Evolutionary conservation across 23 red algal genomes (phyloP).

Genomic region (Chondrus crispus): DNA sequence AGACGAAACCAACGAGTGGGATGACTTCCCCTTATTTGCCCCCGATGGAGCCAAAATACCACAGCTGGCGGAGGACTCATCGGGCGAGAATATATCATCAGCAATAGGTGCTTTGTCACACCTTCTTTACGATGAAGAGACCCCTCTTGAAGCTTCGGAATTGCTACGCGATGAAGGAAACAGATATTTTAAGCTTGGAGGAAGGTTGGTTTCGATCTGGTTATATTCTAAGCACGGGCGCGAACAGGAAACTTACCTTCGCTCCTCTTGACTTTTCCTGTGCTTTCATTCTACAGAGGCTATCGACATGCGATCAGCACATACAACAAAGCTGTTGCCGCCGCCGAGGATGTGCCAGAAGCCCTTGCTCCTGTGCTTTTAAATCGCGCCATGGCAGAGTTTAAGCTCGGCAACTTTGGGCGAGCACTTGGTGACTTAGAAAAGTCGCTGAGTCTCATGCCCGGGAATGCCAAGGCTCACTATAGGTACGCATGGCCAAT

Average conservation of each 20-base stretch:
- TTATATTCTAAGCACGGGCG: neutral
- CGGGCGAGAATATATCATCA: constrained; percentile 6
- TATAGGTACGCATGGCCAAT: constrained; percentile 12
- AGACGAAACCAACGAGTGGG: constrained; percentile 9
- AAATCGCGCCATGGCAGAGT: constrained; percentile 58
- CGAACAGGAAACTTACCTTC: neutral
- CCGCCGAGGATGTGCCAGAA: constrained; percentile 5
- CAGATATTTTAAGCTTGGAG: constrained; percentile 32
- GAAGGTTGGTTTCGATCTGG: neutral
- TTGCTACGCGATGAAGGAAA: constrained; percentile 62
- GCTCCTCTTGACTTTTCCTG: neutral
- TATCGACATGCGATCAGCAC: constrained; percentile 26
- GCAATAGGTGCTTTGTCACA: constrained; percentile 45
- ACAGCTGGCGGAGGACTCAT: neutral
- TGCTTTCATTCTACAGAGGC: neutral
- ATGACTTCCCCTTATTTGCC: constrained; percentile 45
- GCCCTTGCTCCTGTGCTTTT: neutral
- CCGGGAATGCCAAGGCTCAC: constrained; percentile 14
- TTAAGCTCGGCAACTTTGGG: constrained; percentile 62
- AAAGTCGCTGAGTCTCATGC: neutral
- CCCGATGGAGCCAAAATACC: constrained; percentile 14
- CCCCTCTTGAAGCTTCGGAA: constrained; percentile 39
- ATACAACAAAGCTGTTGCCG: constrained; percentile 31
- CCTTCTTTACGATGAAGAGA: constrained; percentile 65
- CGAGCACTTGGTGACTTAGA: constrained; percentile 34